A percentile compares a stretch with the other conserved stretches of the same genome.
Evolutionary conservation across 768 basidiomycete genomes (phyloP).

Genomic region (Trametes cubensis): DNA sequence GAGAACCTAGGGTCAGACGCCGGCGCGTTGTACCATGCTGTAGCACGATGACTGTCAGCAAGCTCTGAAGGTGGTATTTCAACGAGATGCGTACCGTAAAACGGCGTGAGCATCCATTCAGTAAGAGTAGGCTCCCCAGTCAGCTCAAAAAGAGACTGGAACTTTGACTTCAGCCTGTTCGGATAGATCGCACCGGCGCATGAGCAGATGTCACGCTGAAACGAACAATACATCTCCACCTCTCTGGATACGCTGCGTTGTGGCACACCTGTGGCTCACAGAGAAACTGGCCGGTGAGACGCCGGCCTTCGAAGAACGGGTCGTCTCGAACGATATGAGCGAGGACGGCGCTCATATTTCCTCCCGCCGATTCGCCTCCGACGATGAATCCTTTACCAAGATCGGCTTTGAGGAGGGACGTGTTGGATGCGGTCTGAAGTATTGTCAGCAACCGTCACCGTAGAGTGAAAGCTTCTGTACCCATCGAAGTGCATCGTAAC

Average conservation of each 20-base stretch:
- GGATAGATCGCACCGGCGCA: too few relatives aligned
- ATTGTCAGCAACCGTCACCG: neutral
- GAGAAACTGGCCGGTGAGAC: conserved; percentile 32
- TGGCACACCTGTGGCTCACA: conserved; percentile 25
- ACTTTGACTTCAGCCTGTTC: conserved; percentile 25
- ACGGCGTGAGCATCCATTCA: neutral
- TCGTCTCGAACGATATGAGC: conserved; percentile 33
- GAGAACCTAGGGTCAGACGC: conserved; percentile 6
- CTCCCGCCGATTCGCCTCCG: conserved; percentile 33
- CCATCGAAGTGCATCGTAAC: conserved; percentile 30
- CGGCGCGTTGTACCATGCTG: neutral
- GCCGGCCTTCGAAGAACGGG: conserved; percentile 25
- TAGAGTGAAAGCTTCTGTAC: neutral
- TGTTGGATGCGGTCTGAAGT: conserved; percentile 18
- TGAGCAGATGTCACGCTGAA: neutral
- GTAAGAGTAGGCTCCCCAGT: conserved; percentile 22
- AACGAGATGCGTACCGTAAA: neutral
- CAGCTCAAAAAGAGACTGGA: conserved; percentile 29
- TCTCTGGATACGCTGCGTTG: conserved; percentile 24
- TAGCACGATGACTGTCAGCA: too few relatives aligned
- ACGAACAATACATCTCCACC: neutral
- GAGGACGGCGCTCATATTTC: conserved; percentile 27
- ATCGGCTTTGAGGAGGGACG: conserved; percentile 18
- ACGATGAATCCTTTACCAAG: conserved; percentile 32
- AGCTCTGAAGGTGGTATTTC: too few relatives aligned